Evolutionary conservation across 2,329 filamentous ascomycete genomes (phyloP), one percentile per base, ranked within the genome.

Genomic region (Beauveria varroae): DNA sequence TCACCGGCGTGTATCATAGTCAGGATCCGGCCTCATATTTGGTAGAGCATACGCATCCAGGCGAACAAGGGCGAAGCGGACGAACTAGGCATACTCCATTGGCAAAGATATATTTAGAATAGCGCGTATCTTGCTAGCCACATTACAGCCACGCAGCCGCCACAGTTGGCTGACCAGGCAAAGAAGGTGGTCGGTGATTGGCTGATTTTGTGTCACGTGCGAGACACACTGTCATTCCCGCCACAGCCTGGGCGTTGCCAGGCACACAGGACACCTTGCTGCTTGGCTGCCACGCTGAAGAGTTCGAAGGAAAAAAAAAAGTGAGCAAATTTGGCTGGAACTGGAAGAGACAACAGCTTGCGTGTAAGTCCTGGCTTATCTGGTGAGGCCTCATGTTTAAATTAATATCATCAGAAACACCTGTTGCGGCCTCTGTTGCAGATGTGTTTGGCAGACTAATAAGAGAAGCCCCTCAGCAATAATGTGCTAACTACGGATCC

Each of bases 371-470:
- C 16, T 1, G 3, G 5, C 1, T 10, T 7, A 22, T 37, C 8
- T 14, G 30, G 30, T 34, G 30, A 12, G 30, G 30, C 30, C 30
- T 34, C 30, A 12, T 34, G 10, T 34, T 3, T 34, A 5, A 34
- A 41, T 16, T 16, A 26, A 22, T 18, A 20, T 20, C 3, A 34
- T 12, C 43, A 16, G 37, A 59, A 59, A 59, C 47, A 40, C 34
- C 24, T 51, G 56, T 59, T 59, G 56, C 47, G 56, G 37, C 56
- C 9, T 24, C 24, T 44, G 56, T 59, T 47, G 56, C 56, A 59
- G 56, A 47, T 52, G 8, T 26, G 56, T 59, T 59, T 59, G 56
- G 56, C 24, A 44, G 47, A 37, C 56, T 58, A 47, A 37, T 58
- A 47, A 37, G 34, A 34, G 16, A 12, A 46, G 9, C 47, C 26